Evolutionary conservation across 306 rosid genomes (phyloP).

Genomic region (Cicer yamashitae): DNA sequence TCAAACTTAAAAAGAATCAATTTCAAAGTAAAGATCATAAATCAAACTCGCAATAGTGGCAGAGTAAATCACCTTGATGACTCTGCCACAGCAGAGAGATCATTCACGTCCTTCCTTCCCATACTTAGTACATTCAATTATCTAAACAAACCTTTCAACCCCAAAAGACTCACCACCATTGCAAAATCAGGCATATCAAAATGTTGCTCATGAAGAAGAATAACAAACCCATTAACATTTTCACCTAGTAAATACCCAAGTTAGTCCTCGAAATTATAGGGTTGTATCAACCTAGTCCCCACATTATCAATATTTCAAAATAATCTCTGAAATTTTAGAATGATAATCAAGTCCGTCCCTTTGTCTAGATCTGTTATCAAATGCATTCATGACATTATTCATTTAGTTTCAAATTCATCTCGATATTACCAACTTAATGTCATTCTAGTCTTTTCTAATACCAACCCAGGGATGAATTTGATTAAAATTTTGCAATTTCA

Average conservation of each 20-base stretch:
- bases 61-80: not conserved
- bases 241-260: not conserved
- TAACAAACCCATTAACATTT: constrained; percentile 7
- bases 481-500: too few species aligned
- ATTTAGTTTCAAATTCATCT: too few species aligned
- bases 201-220: not conserved
- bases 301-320: too few species aligned
- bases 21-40: not conserved
- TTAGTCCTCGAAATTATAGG: too few species aligned
- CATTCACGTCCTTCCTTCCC: constrained; percentile 16
- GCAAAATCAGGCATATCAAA: constrained; percentile 34
- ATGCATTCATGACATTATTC: too few species aligned
- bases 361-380: too few species aligned
- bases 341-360: too few species aligned
- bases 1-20: constrained; percentile 2
- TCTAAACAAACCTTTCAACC: not conserved
- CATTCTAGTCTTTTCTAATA: too few species aligned
- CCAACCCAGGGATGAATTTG: too few species aligned
- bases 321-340: too few species aligned
- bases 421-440: too few species aligned
- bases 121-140: not conserved
- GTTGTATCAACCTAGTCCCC: too few species aligned
- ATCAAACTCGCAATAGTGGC: constrained; percentile 5
- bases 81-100: not conserved
- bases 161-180: constrained; percentile 9